A percentile compares a stretch with the other conserved stretches of the same genome.
Evolutionary conservation across 441 rosid genomes (phyloP).

Genomic region (Melastoma candidum): DNA sequence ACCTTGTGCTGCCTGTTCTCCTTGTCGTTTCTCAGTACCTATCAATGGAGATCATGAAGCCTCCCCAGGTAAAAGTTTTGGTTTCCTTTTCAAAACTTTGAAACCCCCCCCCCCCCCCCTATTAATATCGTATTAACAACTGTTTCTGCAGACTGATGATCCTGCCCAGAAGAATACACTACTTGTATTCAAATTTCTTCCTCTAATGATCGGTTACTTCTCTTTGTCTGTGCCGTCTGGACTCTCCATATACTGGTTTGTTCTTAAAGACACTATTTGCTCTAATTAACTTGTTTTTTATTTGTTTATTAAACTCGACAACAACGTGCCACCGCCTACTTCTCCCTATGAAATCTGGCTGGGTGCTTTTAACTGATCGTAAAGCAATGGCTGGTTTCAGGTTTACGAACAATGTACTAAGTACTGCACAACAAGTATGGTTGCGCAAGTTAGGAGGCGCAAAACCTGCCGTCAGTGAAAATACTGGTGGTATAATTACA

Average conservation of each 20-base stretch:
- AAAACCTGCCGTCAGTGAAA: conserved; percentile 61
- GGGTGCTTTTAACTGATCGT: no score
- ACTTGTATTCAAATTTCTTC: conserved; percentile 88
- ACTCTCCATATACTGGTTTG: conserved; percentile 89
- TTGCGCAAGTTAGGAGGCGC: conserved; percentile 92
- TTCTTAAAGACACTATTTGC: conserved; percentile 11
- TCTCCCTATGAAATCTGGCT: no score
- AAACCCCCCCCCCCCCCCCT: conserved; percentile 6
- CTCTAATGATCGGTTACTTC: conserved; percentile 94
- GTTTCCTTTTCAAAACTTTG: conserved; percentile 14
- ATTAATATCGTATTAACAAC: conserved; percentile 9
- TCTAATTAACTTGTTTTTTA: conserved; percentile 1
- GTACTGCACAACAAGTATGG: conserved; percentile 96
- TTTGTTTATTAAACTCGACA: background rate
- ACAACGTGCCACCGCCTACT: no score
- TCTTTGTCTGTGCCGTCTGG: conserved; percentile 92
- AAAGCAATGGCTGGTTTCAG: conserved; percentile 25
- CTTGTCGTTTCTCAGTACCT: conserved; percentile 74
- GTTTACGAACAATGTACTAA: conserved; percentile 88
- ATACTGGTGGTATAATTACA: conserved; percentile 71
- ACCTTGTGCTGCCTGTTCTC: conserved; percentile 91
- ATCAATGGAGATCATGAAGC: conserved; percentile 97
- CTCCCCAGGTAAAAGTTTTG: conserved; percentile 66
- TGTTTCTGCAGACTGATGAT: conserved; percentile 73
- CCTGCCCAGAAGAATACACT: conserved; percentile 89